Conservation (phyloP, 257 asterid genomes). For the Lantana camara region DNA sequence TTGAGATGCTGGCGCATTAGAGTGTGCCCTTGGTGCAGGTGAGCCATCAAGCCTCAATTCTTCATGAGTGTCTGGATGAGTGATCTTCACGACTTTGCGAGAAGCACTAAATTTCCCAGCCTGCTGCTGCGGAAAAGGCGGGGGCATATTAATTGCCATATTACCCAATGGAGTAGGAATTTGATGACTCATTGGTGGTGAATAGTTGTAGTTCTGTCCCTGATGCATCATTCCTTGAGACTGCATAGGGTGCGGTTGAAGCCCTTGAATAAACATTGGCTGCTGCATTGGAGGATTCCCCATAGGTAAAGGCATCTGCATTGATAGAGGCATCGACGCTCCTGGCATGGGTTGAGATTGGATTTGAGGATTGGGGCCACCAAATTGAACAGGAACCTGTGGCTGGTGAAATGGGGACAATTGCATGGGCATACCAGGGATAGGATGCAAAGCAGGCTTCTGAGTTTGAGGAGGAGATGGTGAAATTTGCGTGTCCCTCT, state of each 20-base stretch:
- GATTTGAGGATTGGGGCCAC: constrained; percentile 78
- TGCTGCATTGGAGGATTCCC: constrained; percentile 76
- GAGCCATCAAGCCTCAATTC: constrained; percentile 84
- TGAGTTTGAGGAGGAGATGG: constrained; percentile 56
- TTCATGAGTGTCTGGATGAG: constrained; percentile 88
- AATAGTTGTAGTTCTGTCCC: constrained; percentile 62
- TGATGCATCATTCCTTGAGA: constrained; percentile 84
- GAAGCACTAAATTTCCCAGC: constrained; percentile 47
- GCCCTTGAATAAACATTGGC: constrained; percentile 65
- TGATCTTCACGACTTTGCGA: constrained; percentile 82
- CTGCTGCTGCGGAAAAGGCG: constrained; percentile 77
- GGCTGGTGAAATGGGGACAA: constrained; percentile 60
- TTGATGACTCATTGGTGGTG: constrained; percentile 72
- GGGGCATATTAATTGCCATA: constrained; percentile 62
- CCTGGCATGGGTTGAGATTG: constrained; percentile 77
- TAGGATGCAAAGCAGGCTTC: constrained; percentile 58
- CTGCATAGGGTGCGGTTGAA: constrained; percentile 79
- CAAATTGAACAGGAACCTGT: constrained; percentile 68
- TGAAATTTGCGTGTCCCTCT: constrained; percentile 62
- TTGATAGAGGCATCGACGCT: constrained; percentile 58
- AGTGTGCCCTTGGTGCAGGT: constrained; percentile 55
- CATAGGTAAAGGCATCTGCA: constrained; percentile 60
- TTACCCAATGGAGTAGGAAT: constrained; percentile 75
- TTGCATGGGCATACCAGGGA: constrained; percentile 67
- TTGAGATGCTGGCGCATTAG: constrained; percentile 54